These are phyloP conservation scores for Penicillium longicatenatum DNA, from an alignment of 495 filamentous ascomycete genomes.

Conservation along the genomic window DNA sequence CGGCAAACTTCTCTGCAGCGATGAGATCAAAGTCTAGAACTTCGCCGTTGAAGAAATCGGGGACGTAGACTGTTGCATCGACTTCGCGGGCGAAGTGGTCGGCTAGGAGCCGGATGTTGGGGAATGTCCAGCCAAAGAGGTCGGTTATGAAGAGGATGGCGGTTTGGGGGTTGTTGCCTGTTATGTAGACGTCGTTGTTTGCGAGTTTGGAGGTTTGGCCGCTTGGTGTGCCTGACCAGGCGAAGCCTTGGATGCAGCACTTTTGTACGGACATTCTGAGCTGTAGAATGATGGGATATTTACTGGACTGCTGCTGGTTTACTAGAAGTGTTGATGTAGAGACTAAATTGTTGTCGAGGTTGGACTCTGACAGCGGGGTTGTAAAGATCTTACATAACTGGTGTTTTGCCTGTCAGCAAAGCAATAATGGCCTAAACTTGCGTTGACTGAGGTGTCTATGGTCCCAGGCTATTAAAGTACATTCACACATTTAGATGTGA, in stretches of 20 bases:
- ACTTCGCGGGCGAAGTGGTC: constrained; percentile 51
- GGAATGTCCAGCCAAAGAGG: constrained; percentile 52
- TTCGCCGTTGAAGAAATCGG: constrained; percentile 50
- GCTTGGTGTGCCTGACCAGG: constrained; percentile 49
- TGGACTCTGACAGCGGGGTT: too few relatives aligned
- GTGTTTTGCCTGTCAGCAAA: too few relatives aligned
- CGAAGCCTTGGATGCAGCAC: constrained; percentile 34
- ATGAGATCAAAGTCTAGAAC: constrained; percentile 15
- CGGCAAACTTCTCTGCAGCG: neutral
- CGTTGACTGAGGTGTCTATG: too few relatives aligned
- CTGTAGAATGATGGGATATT: too few relatives aligned
- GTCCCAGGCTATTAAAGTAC: too few relatives aligned
- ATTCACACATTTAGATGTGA: too few relatives aligned
- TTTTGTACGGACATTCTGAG: neutral
- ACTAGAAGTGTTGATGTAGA: too few relatives aligned
- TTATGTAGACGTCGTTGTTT: constrained; percentile 42
- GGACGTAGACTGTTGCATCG: constrained; percentile 51
- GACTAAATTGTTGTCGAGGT: too few relatives aligned
- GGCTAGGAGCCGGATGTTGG: constrained; percentile 49
- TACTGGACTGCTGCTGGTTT: too few relatives aligned
- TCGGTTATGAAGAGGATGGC: constrained; percentile 51
- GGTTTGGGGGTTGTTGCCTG: constrained; percentile 34
- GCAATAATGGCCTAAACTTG: too few relatives aligned
- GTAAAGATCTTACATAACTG: too few relatives aligned
- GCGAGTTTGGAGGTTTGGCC: constrained; percentile 41